Evolutionary conservation across 1,139 yeast genomes (phyloP), one percentile per base, ranked within the genome.

Genomic region (Yamadazyma sp.): DNA sequence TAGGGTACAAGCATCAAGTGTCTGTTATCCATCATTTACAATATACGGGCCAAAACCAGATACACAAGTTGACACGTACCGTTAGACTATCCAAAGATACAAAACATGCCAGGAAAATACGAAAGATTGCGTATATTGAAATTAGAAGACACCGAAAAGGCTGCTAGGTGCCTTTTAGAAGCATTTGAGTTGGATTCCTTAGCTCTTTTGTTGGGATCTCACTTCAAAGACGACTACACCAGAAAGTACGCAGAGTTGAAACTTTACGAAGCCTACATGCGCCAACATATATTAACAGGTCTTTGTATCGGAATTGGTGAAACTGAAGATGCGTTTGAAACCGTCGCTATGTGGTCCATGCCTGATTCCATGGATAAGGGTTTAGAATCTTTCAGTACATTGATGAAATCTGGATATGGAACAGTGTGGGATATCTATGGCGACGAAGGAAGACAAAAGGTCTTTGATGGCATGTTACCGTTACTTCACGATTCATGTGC

Each of bases 281-380:
- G 66, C 42, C 81, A 82, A 39, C 85, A 80, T 54, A 66, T 81
- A 33, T 55, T 69, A 44, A 72, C 76, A 40, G 87, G 87, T 1
- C 45, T 78, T 14, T 81, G 75, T 17, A 55, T 79, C 26, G 85
- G 78, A 1, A 58, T 69, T 33, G 66, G 66, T 38, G 77, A 72
- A 40, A 45, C 56, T 4, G 64, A 66, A 4, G 71, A 70, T 9
- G 67, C 65, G 10, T 81, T 76, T 55, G 86, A 81, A 56, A 79
- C 84, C 4, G 83, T 81, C 20, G 77, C 83, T 8, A 58, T 80
- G 28, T 81, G 87, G 86, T 66, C 81, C 33, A 66, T 70, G 12
- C 87, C 87, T 4, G 73, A 58, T n/a, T 67, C 74, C 6, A 55
- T 53, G 8, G 60, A 54, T 4, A 58, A 56, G 20, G 77, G 83